phyloP scores from a whole-genome alignment of 352 stramenopile genomes.

The Plasmopara viticola region DNA sequence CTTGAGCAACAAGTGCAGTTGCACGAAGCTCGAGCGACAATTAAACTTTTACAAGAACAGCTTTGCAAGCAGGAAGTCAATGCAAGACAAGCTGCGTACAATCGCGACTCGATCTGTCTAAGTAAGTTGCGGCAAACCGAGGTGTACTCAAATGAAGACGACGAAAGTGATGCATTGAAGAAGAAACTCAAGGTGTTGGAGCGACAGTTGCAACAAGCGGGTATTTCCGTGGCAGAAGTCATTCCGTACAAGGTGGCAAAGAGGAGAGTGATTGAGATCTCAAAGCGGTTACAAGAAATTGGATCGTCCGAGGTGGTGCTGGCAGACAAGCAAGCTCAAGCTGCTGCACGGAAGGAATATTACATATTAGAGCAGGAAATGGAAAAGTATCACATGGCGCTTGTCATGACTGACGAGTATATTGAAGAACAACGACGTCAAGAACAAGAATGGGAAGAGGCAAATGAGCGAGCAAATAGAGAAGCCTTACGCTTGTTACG shows the following conservation, averaged over 20 bases:
- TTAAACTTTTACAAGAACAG: constrained; percentile 47
- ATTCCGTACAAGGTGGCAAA: constrained; percentile 86
- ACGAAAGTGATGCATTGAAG: constrained; percentile 49
- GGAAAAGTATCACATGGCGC: constrained; percentile 86
- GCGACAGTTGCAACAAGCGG: constrained; percentile 63
- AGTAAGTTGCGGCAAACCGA: constrained; percentile 39
- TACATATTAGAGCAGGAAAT: constrained; percentile 87
- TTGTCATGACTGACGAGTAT: constrained; percentile 89
- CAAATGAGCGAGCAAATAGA: constrained; percentile 42
- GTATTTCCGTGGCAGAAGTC: constrained; percentile 80
- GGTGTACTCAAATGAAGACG: constrained; percentile 26
- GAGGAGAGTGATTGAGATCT: constrained; percentile 73
- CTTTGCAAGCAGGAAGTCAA: constrained; percentile 53
- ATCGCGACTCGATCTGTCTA: constrained; percentile 59
- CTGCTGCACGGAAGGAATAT: constrained; percentile 70
- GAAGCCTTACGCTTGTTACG: constrained; percentile 51
- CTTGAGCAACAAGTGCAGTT: constrained; percentile 53
- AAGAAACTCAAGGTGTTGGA: constrained; percentile 70
- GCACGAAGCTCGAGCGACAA: constrained; percentile 46
- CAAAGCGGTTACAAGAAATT: constrained; percentile 77
- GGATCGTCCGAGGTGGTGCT: constrained; percentile 60
- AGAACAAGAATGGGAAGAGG: constrained; percentile 72
- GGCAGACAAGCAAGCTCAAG: constrained; percentile 36
- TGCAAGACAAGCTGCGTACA: constrained; percentile 38
- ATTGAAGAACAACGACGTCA: constrained; percentile 61